These are phyloP conservation scores for Trifolium subterraneum DNA, from an alignment of 306 rosid species.

Conservation along the genomic window DNA sequence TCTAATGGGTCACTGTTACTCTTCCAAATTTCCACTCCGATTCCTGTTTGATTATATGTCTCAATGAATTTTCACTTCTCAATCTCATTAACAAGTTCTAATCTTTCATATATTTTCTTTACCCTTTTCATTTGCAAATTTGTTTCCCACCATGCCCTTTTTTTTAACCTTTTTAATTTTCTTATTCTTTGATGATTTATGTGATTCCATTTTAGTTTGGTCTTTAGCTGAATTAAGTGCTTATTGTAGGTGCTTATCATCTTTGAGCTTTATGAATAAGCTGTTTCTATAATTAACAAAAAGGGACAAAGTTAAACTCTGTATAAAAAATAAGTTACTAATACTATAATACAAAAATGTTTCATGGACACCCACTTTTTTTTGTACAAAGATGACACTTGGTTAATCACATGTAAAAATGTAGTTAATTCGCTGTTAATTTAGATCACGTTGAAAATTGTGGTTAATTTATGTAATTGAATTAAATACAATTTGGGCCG, in stretches of 20 bases:
- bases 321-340: not conserved
- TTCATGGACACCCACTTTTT: no score
- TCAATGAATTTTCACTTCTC: constrained; percentile 15
- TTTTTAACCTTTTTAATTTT: not conserved
- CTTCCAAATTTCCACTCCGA: not conserved
- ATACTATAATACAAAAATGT: no score
- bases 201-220: not conserved
- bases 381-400: no score
- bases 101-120: not conserved
- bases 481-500: no score
- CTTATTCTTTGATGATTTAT: constrained; percentile 31
- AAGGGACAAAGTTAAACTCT: not conserved
- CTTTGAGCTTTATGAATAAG: no score
- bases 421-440: no score
- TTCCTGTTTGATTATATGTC: constrained; percentile 43
- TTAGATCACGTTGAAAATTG: no score
- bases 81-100: constrained; percentile 15
- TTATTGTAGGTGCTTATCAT: no score
- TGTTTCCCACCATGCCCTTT: constrained; percentile 2
- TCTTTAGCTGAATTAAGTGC: no score
- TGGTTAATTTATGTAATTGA: no score
- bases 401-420: no score
- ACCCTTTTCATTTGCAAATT: constrained; percentile 13
- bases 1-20: not conserved
- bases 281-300: not conserved